Evolutionary conservation across 352 stramenopile genomes (phyloP), one percentile per base, ranked within the genome.

Genomic region (Globisporangium parvum): DNA sequence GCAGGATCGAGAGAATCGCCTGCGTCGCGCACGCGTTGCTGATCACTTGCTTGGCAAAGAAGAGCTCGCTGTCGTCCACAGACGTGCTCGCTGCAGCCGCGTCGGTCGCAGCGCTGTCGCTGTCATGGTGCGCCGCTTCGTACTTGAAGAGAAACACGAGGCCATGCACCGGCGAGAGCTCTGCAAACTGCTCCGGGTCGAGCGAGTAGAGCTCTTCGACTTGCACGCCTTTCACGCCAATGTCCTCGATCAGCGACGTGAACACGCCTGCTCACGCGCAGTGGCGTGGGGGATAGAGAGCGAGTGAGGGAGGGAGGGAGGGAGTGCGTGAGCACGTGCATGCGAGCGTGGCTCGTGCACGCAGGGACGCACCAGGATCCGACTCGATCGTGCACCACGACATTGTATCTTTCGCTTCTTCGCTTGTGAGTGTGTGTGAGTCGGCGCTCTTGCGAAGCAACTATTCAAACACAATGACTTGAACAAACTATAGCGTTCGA

Each of bases 111-210:
- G 14, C 12, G 28, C 17, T 40, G 28, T n/a, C 3, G 9, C 17
- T 26, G 6, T 8, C 11, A 3, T 37, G 71, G 57, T 96, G 73
- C 42, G 63, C 66, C 15, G 66, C 50, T 26, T 86, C 77, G 72
- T 93, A 98, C 70, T 98, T 98, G 76, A 98, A 98, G 17, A 98
- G 75, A 65, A 98, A 98, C 46, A 98, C 92, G 24, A 98, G 75
- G 10, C 96, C 93, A 69, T 96, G 93, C 6, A 98, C 83, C 2
- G 81, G 74, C 42, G 77, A 71, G 33, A 95, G 40, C 18, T 78
- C 61, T 9, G 71, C 66, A 57, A 96, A 91, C 51, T 84, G 77
- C 31, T 80, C 79, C 47, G 96, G 78, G 62, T 98, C 96, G 51
- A 98, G 70, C 26, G 73, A 84, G 71, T 97, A 98, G 6, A 98